Evolutionary conservation across 371 early-diverging fungal genomes (phyloP).

Genomic region (Syncephalis fuscata): DNA sequence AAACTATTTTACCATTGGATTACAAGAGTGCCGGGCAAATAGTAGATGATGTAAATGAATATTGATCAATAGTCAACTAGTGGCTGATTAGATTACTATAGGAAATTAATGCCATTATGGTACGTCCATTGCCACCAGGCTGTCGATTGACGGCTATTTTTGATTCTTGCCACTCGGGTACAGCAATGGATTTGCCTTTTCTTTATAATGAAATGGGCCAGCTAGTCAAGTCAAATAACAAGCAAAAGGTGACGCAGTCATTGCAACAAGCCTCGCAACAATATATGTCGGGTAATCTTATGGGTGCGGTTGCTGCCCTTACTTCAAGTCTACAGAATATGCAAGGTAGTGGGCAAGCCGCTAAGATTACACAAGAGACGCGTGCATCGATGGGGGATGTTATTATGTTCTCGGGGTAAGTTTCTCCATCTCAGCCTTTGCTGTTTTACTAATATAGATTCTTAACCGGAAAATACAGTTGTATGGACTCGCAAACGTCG

Average conservation of each 20-base stretch:
- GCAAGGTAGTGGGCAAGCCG: constrained; percentile 15
- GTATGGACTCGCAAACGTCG: constrained; percentile 81
- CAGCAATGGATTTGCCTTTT: constrained; percentile 79
- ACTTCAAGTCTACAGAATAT: constrained; percentile 25
- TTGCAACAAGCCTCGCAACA: constrained; percentile 26
- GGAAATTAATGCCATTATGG: constrained; percentile 60
- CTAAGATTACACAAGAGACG: constrained; percentile 19
- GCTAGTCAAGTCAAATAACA: constrained; percentile 26
- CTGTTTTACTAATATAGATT: neutral
- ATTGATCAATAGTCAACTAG: neutral
- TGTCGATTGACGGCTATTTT: constrained; percentile 76
- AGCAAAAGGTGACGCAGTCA: constrained; percentile 33
- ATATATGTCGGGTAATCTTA: constrained; percentile 32
- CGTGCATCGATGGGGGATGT: constrained; percentile 60
- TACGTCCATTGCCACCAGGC: constrained; percentile 67
- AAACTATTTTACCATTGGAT: constrained; percentile 78
- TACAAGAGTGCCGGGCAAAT: constrained; percentile 59
- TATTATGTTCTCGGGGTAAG: constrained; percentile 66
- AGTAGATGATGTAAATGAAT: constrained; percentile 48
- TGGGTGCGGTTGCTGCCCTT: constrained; percentile 22
- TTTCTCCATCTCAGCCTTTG: neutral
- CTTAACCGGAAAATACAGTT: too few relatives aligned
- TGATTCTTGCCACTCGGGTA: constrained; percentile 77
- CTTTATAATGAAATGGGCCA: constrained; percentile 60
- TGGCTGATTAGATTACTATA: neutral